Conservation (phyloP, 1,284 basidiomycete genomes). For the Cryptococcus maquisensis region DNA sequence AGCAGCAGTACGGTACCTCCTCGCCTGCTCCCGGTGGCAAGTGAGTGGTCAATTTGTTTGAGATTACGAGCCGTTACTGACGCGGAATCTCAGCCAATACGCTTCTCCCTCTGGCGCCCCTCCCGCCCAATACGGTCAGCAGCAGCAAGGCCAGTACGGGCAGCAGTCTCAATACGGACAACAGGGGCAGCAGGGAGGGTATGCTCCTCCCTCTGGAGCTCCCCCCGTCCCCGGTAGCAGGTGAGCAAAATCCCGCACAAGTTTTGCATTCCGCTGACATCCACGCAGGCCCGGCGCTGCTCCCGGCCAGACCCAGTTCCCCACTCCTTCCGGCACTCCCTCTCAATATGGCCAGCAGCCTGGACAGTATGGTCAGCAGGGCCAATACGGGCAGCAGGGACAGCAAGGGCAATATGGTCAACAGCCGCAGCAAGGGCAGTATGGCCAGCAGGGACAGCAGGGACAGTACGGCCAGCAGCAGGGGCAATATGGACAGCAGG, state of each 20-base stretch:
- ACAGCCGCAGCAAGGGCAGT: constrained; percentile 19
- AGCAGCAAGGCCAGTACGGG: neutral
- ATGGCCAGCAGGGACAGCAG: constrained; percentile 32
- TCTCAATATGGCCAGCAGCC: constrained; percentile 32
- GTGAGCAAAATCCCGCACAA: neutral
- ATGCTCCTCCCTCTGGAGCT: constrained; percentile 17
- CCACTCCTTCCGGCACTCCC: constrained; percentile 16
- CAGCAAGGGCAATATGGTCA: constrained; percentile 30
- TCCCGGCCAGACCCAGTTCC: constrained; percentile 13
- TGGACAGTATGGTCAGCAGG: constrained; percentile 19
- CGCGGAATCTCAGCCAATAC: too few relatives aligned
- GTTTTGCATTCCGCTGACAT: neutral
- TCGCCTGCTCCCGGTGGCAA: neutral
- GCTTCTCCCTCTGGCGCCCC: neutral
- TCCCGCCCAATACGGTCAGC: neutral
- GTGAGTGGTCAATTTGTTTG: too few relatives aligned
- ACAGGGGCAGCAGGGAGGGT: constrained; percentile 9
- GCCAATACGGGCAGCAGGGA: constrained; percentile 31
- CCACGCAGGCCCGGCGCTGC: neutral
- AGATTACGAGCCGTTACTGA: too few relatives aligned
- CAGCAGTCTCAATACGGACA: neutral
- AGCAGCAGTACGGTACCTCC: constrained; percentile 5
- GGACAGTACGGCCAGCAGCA: constrained; percentile 25
- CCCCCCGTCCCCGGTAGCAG: constrained; percentile 8
- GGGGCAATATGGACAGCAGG: constrained; percentile 22